phyloP scores from a whole-genome alignment of 345 rosid genomes.

The Salix caprea region DNA sequence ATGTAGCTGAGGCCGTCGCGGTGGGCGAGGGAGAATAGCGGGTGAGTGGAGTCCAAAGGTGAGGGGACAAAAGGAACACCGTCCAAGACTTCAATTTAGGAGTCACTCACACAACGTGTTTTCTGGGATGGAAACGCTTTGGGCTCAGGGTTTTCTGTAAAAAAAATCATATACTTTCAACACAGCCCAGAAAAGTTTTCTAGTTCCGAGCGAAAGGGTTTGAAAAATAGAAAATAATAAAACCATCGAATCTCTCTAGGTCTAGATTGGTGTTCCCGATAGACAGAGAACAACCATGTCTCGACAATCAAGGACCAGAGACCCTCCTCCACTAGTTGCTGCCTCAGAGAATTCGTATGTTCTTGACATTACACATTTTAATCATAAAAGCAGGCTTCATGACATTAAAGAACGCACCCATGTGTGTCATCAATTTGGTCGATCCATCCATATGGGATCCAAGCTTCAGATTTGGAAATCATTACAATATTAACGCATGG shows the following conservation, averaged over 20 bases:
- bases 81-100: constrained; percentile 19
- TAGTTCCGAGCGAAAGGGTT: constrained; percentile 31
- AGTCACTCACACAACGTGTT: constrained; percentile 33
- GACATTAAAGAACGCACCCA: too few relatives aligned
- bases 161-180: not conserved
- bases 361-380: too few relatives aligned
- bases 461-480: too few relatives aligned
- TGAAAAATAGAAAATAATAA: not conserved
- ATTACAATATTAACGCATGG: too few relatives aligned
- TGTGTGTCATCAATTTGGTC: too few relatives aligned
- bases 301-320: too few relatives aligned
- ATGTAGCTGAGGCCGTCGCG: not conserved
- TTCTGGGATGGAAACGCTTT: constrained; percentile 41
- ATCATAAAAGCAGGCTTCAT: too few relatives aligned
- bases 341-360: too few relatives aligned
- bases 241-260: constrained; percentile 22
- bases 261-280: constrained; percentile 13
- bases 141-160: constrained; percentile 20
- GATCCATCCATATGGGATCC: too few relatives aligned
- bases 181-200: constrained; percentile 27
- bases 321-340: too few relatives aligned
- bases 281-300: too few relatives aligned
- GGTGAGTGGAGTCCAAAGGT: constrained; percentile 1
- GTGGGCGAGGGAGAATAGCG: not conserved
- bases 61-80: constrained; percentile 42